Percentiles rank a stretch among this genome's conserved stretches.
Evolutionary conservation across 208 protist genomes (phyloP).

Genomic region (Strigomonas oncopelti): DNA sequence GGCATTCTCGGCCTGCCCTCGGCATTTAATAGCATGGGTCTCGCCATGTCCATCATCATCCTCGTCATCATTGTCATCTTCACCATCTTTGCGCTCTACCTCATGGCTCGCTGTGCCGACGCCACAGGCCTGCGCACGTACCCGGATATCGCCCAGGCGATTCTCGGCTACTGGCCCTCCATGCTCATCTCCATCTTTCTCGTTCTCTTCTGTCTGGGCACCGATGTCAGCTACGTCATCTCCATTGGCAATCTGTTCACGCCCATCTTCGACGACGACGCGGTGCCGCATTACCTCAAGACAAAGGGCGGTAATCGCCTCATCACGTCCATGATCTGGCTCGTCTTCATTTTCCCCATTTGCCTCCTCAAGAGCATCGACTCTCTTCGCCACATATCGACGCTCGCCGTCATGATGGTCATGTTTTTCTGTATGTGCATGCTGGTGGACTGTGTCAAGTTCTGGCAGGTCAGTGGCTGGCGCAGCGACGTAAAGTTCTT

Average conservation of each 20-base stretch:
- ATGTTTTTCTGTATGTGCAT: conserved; percentile 73
- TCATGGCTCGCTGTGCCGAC: conserved; percentile 30
- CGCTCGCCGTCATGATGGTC: conserved; percentile 53
- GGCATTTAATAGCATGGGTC: conserved; percentile 40
- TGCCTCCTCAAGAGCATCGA: conserved; percentile 80
- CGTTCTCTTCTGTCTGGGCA: conserved; percentile 43
- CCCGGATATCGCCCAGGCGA: conserved; percentile 22
- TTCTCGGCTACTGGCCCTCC: conserved; percentile 17
- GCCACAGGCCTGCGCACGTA: conserved; percentile 25
- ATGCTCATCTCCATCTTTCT: conserved; percentile 17
- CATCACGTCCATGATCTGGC: conserved; percentile 53
- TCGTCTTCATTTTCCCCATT: conserved; percentile 69
- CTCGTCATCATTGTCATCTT: conserved; percentile 29
- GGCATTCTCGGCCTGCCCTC: conserved; percentile 41
- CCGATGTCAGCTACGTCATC: conserved; percentile 71
- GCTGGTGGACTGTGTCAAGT: conserved; percentile 43
- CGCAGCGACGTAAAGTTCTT: conserved; percentile 38
- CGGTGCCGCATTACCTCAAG: conserved; percentile 33
- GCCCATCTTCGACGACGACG: conserved; percentile 37
- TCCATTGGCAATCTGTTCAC: conserved; percentile 57
- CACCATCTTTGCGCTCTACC: conserved; percentile 40
- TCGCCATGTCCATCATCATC: conserved; percentile 25
- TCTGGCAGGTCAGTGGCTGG: conserved; percentile 22
- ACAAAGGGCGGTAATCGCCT: conserved; percentile 32
- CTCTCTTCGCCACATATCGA: conserved; percentile 70